These are phyloP conservation scores for Calycina herbarum DNA, from an alignment of 2,329 filamentous ascomycete genomes.

Conservation along the genomic window DNA sequence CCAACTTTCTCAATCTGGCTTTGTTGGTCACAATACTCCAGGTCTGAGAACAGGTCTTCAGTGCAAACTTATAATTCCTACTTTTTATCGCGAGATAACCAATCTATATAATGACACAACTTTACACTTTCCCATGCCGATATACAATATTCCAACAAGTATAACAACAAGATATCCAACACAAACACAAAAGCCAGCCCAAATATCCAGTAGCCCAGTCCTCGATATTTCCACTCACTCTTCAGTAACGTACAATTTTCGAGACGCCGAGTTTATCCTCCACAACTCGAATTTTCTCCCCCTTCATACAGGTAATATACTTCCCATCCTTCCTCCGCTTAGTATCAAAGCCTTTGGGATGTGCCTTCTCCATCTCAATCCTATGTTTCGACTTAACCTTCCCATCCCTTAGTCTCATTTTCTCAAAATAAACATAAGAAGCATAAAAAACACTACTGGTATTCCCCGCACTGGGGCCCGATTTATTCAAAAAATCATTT, in stretches of 20 bases:
- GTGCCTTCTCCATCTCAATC: constrained; percentile 49
- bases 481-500: constrained; percentile 50
- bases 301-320: constrained; percentile 1
- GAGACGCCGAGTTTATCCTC: constrained; percentile 2
- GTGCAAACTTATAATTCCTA: not conserved
- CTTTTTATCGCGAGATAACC: constrained; percentile 3
- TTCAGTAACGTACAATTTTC: not conserved
- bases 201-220: not conserved
- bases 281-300: not conserved
- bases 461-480: constrained; percentile 49
- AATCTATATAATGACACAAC: not conserved
- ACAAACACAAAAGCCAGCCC: not conserved
- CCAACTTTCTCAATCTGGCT: too few species aligned
- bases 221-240: not conserved
- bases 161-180: not conserved
- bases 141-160: not conserved
- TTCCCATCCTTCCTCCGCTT: not conserved
- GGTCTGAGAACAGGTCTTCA: not conserved
- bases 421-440: constrained; percentile 60
- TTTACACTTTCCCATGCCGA: not conserved
- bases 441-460: constrained; percentile 52
- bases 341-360: constrained; percentile 17
- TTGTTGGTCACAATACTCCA: too few species aligned
- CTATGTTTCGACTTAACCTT: constrained; percentile 54
- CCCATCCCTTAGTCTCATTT: constrained; percentile 50